Percentiles rank a stretch among this genome's conserved stretches.
Conservation (phyloP, 2,329 filamentous ascomycete species). For the Trichoderma sp. region DNA sequence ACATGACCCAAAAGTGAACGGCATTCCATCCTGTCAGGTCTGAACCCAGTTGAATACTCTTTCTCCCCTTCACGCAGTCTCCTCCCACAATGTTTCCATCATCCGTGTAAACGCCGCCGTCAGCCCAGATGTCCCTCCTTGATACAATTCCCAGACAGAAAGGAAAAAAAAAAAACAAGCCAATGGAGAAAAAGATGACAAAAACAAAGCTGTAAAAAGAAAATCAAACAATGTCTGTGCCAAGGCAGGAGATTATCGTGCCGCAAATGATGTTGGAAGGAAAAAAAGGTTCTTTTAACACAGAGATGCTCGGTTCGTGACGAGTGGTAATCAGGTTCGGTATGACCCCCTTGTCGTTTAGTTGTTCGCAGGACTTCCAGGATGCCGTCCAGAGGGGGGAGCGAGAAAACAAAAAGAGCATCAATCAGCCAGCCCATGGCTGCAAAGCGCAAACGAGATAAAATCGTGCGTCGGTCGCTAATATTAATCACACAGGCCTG, state of each 20-base stretch:
- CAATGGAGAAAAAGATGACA: conserved; percentile 16
- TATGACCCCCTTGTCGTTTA: not conserved
- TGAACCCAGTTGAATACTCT: conserved; percentile 15
- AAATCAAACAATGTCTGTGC: conserved; percentile 13
- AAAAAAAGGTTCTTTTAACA: not conserved
- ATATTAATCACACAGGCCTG: not conserved
- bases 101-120: conserved; percentile 26
- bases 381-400: not conserved
- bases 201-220: not conserved
- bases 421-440: not conserved
- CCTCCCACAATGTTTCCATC: conserved; percentile 11
- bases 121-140: conserved; percentile 25
- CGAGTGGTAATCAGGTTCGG: not conserved
- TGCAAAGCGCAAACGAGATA: not conserved
- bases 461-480: conserved; percentile 4
- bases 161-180: conserved; percentile 16
- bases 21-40: conserved; percentile 14
- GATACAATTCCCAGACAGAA: conserved; percentile 21
- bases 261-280: not conserved
- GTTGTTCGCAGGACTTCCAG: not conserved
- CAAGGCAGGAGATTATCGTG: not conserved
- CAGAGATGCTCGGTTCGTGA: not conserved
- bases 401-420: not conserved
- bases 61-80: not conserved
- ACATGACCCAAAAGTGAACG: conserved; percentile 16